Base-by-base conservation (phyloP, 1,139 yeast species). In the Kurtzmaniella natalensis region DNA sequence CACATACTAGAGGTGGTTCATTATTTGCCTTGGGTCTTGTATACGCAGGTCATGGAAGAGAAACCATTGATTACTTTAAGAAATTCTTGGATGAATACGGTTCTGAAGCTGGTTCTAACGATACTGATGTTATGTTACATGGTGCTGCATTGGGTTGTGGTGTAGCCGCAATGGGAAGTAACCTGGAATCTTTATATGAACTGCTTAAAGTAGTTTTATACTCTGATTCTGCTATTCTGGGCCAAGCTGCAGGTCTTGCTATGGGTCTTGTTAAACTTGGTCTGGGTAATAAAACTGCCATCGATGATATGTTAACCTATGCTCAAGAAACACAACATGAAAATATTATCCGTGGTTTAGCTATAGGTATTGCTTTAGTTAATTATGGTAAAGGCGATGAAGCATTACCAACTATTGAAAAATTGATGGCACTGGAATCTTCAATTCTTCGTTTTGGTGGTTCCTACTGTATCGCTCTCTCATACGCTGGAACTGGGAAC, bases 201-300 rank as follows among this genome's bases (percentile, higher is more conserved):
- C 86, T 86, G 37, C 73, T 92, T 51, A 84, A 83, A 53, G 87
- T 81, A 36, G 89, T 89, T 6, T 66, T 94, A 42, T 92, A 83
- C 57, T 76, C 92, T 9, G 98, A 92, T 53, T 82, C 94, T 29
- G 98, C 97, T 3, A 73, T 87, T 34, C 87, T 96, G 5, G 95
- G 97, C 42, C 96, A 89, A 57, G 96, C 96, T 29, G 96, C 97
- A 21, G 97, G 96, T 33, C 69, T 89, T 44, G 89, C 94, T 30
- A 88, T 94, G 94, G 99, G 99, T 44, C 72, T 92, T 47, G 88
- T 87, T 8, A 87, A 86, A 95, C 74, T 92, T 44, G 98, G 98
- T 15, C 81, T 95, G n/a, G 94, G 94, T 37, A 70, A 82, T 45
- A 77, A 76, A 46, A 63, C 65, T 31, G 89, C 87, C 5, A 74